A percentile compares a stretch with the other conserved stretches of the same genome.
Evolutionary conservation across 345 rosid species (phyloP).

Genomic region (Fremontodendron californicum): DNA sequence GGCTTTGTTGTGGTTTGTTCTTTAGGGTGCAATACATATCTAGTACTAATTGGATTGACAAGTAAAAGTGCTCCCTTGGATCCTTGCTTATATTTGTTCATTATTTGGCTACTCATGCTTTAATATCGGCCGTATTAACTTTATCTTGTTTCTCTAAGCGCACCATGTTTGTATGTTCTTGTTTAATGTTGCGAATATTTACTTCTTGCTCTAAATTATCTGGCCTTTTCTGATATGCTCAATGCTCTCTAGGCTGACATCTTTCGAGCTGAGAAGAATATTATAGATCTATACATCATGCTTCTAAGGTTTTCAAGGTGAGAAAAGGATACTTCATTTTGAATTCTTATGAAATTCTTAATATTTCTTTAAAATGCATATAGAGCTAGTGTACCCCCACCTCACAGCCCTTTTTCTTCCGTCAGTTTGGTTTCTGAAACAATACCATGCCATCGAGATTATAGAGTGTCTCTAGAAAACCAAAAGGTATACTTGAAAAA

Average conservation of each 20-base stretch:
- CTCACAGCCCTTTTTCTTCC: constrained; percentile 23
- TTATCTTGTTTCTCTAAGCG: background rate
- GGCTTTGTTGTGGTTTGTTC: background rate
- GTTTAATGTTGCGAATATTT: background rate
- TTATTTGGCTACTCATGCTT: background rate
- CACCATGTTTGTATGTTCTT: background rate
- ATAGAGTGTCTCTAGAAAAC: constrained; percentile 41
- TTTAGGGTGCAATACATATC: background rate
- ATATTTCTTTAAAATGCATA: constrained; percentile 3
- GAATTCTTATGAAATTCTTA: background rate
- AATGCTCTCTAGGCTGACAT: constrained; percentile 67
- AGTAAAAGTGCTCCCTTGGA: background rate
- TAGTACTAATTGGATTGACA: background rate
- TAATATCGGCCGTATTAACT: background rate
- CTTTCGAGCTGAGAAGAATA: constrained; percentile 82
- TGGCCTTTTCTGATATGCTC: constrained; percentile 4
- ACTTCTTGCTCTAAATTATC: background rate
- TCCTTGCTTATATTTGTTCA: background rate
- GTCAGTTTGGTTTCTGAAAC: constrained; percentile 93
- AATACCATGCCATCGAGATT: constrained; percentile 85
- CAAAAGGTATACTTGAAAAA: constrained; percentile 55
- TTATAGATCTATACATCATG: constrained; percentile 86
- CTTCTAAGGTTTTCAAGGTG: constrained; percentile 94
- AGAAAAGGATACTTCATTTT: constrained; percentile 8
- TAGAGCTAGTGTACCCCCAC: constrained; percentile 4